These are phyloP conservation scores for Shiraia sp. DNA, from an alignment of 2,329 filamentous ascomycete species.

Conservation along the genomic window DNA sequence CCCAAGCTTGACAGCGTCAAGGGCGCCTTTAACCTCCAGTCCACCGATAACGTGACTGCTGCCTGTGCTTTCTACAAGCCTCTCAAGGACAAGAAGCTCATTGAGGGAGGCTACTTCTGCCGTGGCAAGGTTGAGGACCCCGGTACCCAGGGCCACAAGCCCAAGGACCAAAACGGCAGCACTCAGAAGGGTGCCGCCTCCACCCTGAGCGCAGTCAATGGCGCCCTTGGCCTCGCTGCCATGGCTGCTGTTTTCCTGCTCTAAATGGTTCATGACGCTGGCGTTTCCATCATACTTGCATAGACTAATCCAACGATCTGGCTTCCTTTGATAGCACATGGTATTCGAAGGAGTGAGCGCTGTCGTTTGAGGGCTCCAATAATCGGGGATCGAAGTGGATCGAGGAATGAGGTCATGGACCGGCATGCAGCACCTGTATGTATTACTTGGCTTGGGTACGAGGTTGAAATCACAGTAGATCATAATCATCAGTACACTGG, in stretches of 20 bases:
- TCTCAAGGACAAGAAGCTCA: conserved; percentile 48
- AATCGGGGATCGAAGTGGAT: conserved; percentile 29
- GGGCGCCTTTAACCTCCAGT: conserved; percentile 57
- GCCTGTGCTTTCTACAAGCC: conserved; percentile 49
- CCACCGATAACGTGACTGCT: conserved; percentile 45
- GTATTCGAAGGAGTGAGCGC: conserved; percentile 29
- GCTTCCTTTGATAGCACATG: conserved; percentile 40
- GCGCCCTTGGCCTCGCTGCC: conserved; percentile 51
- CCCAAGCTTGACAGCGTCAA: conserved; percentile 56
- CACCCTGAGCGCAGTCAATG: conserved; percentile 46
- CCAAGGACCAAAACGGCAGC: conserved; percentile 32
- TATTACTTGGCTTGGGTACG: conserved; percentile 38
- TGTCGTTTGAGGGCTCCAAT: conserved; percentile 21
- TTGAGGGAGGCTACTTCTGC: conserved; percentile 49
- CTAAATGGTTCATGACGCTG: conserved; percentile 45
- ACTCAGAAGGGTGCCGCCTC: conserved; percentile 43
- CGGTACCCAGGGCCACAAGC: conserved; percentile 40
- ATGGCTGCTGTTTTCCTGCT: conserved; percentile 54
- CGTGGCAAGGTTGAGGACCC: conserved; percentile 43
- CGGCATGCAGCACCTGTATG: conserved; percentile 41
- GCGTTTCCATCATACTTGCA: conserved; percentile 44
- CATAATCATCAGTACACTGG: conserved; percentile 38
- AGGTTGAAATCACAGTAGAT: conserved; percentile 32
- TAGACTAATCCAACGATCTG: conserved; percentile 44
- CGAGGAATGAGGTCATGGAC: conserved; percentile 27